A percentile compares a stretch with the other conserved stretches of the same genome.
Conservation (phyloP, 2,329 filamentous ascomycete species). For the Periconia sp. region DNA sequence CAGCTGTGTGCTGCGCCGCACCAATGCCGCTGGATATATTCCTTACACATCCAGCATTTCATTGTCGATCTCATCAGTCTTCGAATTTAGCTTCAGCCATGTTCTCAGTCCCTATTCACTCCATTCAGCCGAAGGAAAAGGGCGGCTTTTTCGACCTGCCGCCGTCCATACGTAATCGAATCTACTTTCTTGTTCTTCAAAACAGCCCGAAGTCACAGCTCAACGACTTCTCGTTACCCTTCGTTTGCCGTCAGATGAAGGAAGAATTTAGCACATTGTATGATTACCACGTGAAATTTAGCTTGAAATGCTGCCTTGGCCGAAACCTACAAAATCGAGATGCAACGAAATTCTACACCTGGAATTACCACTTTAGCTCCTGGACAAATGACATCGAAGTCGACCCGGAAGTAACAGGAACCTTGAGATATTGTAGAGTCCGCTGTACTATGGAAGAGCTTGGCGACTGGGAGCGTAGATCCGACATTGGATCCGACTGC, state of each 20-base stretch:
- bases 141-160: conserved; percentile 1
- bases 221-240: neutral
- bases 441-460: conserved; percentile 8
- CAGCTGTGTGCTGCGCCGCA: too few relatives aligned
- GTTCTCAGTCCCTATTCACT: neutral
- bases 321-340: conserved; percentile 1
- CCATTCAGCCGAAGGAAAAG: neutral
- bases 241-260: conserved; percentile 2
- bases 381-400: conserved; percentile 3
- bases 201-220: neutral
- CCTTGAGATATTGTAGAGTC: conserved; percentile 1
- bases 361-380: conserved; percentile 3
- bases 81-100: neutral
- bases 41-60: too few relatives aligned
- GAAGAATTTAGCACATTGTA: conserved; percentile 1
- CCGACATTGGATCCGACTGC: conserved; percentile 1
- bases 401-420: neutral
- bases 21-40: too few relatives aligned
- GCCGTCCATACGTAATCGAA: neutral
- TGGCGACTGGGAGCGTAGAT: conserved; percentile 5
- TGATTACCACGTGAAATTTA: neutral
- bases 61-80: neutral
- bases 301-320: conserved; percentile 4
- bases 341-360: conserved; percentile 1
- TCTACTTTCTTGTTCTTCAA: conserved; percentile 2